Evolutionary conservation across 2,329 filamentous ascomycete genomes (phyloP), one percentile per base, ranked within the genome.

Genomic region (Colletotrichum falcatum): DNA sequence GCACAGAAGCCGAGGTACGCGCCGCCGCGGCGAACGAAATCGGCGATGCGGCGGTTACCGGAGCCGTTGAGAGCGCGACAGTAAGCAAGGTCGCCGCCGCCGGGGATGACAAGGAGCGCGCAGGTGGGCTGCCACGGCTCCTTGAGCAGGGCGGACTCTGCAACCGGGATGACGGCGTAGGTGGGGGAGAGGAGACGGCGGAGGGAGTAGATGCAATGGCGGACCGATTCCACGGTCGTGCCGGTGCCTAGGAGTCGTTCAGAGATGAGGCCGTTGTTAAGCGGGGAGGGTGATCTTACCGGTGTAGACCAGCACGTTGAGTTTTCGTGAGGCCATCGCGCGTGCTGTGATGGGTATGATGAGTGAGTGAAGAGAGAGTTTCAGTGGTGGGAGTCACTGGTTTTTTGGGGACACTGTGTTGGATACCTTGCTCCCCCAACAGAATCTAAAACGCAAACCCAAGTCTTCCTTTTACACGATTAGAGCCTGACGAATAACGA

Each of bases 281-380:
- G 26, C 11, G 75, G 44, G 54, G 74, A 62, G 76, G 76, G 23
- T 1, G 44, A 3, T 3, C 80, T 78, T 84, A 95, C 94, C 94
- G 75, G 94, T 92, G 78, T 98, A 98, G 62, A 99, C 94, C 74
- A 98, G 88, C 66, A 99, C 91, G 79, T 99, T 98, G 83, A 98
- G 87, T 78, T 90, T 91, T 78, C 89, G 89, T 35, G 86, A 82
- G 11, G 89, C 84, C 90, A 95, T 94, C 74, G 73, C 76, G 66
- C 75, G 65, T 48, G 56, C n/a, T 37, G 51, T 59, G 66, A 26
- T 39, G 65, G 51, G 14, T n/a, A 61, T 48, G 51, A 62, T 58
- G 44, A 58, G 51, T 63, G 49, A 63, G 48, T 37, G 55, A 23
- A 49, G 56, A 70, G 55, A 62, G 53, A 62, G 56, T 56, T 53